Conservation (phyloP, 176 grass and related monocot species). For the Oryza longistaminata region DNA sequence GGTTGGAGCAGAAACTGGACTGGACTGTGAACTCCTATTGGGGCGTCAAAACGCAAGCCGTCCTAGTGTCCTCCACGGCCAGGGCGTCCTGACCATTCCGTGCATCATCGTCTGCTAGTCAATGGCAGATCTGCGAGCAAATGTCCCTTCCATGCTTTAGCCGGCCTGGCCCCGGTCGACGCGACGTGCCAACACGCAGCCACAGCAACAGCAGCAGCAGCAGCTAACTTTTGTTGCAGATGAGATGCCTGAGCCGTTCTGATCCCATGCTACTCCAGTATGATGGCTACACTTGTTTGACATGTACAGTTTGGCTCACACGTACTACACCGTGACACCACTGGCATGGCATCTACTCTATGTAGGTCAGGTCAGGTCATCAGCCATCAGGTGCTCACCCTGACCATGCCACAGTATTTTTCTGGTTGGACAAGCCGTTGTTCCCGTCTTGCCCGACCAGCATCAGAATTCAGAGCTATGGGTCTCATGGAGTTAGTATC, state of each 20-base stretch:
- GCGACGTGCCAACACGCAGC: background rate
- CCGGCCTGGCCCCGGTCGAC: background rate
- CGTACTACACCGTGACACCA: background rate
- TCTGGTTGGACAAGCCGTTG: constrained; percentile 3
- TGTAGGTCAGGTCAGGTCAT: background rate
- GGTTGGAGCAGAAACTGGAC: background rate
- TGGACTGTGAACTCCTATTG: background rate
- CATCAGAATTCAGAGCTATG: background rate
- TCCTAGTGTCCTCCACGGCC: background rate
- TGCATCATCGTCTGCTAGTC: constrained; percentile 20
- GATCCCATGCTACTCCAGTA: background rate
- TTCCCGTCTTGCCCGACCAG: background rate
- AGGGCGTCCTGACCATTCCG: background rate
- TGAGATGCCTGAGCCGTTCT: constrained; percentile 13
- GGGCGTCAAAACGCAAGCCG: background rate
- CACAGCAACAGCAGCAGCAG: background rate
- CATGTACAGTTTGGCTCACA: constrained; percentile 14
- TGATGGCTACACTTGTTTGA: background rate
- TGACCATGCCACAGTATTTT: background rate
- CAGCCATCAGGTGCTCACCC: background rate
- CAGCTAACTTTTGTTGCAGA: background rate
- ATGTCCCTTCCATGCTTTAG: constrained; percentile 13
- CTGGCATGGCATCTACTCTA: background rate
- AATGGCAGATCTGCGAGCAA: constrained; percentile 40
- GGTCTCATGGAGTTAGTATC: background rate